Evolutionary conservation across 352 stramenopile genomes (phyloP).

Genomic region (Globisporangium polare): DNA sequence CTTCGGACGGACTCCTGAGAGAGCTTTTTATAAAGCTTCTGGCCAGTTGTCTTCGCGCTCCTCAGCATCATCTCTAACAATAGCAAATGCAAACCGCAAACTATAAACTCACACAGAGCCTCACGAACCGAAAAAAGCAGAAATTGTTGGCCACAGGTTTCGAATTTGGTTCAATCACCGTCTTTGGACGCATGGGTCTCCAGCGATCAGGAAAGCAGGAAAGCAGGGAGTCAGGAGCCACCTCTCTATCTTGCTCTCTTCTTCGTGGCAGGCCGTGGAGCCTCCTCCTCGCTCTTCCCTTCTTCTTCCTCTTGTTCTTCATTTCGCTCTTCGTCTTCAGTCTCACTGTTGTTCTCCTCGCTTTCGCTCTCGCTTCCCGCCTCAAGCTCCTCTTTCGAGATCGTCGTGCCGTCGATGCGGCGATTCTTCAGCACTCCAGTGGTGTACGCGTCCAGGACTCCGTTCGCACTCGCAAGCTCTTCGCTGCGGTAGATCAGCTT

Average conservation of each 20-base stretch:
- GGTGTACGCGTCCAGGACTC: constrained; percentile 51
- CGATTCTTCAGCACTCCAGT: constrained; percentile 64
- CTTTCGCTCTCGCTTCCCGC: constrained; percentile 16
- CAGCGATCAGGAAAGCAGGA: too few relatives aligned
- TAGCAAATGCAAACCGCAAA: not conserved
- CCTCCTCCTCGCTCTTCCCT: constrained; percentile 3
- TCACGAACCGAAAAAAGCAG: constrained; percentile 3
- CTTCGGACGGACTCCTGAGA: not conserved
- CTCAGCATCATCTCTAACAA: constrained; percentile 1
- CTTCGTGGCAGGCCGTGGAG: constrained; percentile 5
- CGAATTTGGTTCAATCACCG: not conserved
- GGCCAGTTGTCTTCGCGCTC: not conserved
- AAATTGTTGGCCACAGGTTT: not conserved
- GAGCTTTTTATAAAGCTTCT: not conserved
- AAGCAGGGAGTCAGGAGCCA: too few relatives aligned
- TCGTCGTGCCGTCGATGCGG: constrained; percentile 63
- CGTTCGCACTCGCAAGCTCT: constrained; percentile 50
- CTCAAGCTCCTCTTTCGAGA: constrained; percentile 38
- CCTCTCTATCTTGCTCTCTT: constrained; percentile 5
- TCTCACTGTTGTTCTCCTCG: constrained; percentile 20
- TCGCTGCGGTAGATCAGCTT: constrained; percentile 54
- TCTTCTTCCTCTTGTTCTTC: constrained; percentile 19
- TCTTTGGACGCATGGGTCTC: not conserved
- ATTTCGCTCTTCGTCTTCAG: constrained; percentile 16
- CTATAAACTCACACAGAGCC: not conserved